phyloP scores from a whole-genome alignment of 441 rosid species.

The Gossypium schwendimanii region DNA sequence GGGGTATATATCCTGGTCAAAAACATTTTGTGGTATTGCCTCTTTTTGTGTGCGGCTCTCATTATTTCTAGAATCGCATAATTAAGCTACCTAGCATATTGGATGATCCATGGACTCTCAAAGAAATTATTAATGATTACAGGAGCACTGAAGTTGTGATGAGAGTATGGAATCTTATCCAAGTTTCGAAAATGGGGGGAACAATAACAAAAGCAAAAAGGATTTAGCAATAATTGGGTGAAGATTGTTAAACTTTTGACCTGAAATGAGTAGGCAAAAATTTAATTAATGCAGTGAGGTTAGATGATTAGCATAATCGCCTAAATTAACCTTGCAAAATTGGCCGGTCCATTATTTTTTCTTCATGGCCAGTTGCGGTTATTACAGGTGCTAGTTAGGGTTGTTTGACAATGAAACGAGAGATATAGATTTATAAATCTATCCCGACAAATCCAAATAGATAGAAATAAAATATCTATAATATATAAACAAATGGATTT shows the following conservation, averaged over 20 bases:
- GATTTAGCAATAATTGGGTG: conserved; percentile 7
- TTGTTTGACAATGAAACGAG: too few relatives aligned
- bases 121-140: background rate
- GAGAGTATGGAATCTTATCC: background rate
- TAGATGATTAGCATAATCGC: too few relatives aligned
- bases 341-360: too few relatives aligned
- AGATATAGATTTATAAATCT: too few relatives aligned
- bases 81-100: background rate
- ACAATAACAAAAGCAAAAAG: background rate
- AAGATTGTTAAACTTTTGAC: conserved; percentile 2
- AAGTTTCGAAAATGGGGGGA: background rate
- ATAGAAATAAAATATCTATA: too few relatives aligned
- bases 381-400: too few relatives aligned
- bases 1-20: background rate
- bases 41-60: background rate
- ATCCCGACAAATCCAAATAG: too few relatives aligned
- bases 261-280: too few relatives aligned
- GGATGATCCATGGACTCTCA: background rate
- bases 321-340: too few relatives aligned
- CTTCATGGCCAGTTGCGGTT: too few relatives aligned
- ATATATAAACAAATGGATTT: too few relatives aligned
- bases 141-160: background rate
- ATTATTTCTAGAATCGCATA: background rate
- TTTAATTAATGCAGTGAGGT: too few relatives aligned
- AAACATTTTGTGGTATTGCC: background rate